phyloP scores from a whole-genome alignment of 495 filamentous ascomycete species.

The Xylaria venustula region DNA sequence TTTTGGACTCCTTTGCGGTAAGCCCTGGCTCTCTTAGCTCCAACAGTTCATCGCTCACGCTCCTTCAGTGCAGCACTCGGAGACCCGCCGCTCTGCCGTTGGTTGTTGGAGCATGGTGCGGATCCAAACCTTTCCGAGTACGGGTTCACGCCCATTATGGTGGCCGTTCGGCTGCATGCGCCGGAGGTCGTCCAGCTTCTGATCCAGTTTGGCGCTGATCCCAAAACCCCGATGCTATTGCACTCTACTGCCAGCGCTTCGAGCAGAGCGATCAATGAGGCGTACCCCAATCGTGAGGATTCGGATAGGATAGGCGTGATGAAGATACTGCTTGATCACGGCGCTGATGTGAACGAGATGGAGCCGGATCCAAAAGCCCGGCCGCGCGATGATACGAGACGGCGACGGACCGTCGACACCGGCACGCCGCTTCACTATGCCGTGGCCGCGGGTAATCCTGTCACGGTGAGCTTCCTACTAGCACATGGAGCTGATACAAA shows the following conservation, averaged over 20 bases:
- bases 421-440: constrained; percentile 19
- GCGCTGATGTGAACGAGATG: constrained; percentile 20
- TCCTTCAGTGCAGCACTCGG: constrained; percentile 12
- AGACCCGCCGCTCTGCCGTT: constrained; percentile 14
- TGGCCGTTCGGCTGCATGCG: constrained; percentile 16
- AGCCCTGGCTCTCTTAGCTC: background rate
- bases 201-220: constrained; percentile 15
- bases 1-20: constrained; percentile 19
- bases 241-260: constrained; percentile 17
- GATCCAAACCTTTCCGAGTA: constrained; percentile 17
- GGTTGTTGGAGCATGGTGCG: constrained; percentile 15
- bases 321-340: constrained; percentile 15
- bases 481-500: constrained; percentile 16
- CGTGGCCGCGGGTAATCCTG: constrained; percentile 11
- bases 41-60: constrained; percentile 1
- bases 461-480: constrained; percentile 16
- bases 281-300: constrained; percentile 13
- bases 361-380: constrained; percentile 17
- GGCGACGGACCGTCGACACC: constrained; percentile 14
- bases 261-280: constrained; percentile 4
- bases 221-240: constrained; percentile 17
- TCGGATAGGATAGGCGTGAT: constrained; percentile 16
- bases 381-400: constrained; percentile 12
- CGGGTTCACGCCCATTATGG: constrained; percentile 19
- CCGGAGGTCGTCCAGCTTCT: constrained; percentile 14